Conservation (phyloP, 1,139 yeast genomes). For the Eremothecium coryli region DNA sequence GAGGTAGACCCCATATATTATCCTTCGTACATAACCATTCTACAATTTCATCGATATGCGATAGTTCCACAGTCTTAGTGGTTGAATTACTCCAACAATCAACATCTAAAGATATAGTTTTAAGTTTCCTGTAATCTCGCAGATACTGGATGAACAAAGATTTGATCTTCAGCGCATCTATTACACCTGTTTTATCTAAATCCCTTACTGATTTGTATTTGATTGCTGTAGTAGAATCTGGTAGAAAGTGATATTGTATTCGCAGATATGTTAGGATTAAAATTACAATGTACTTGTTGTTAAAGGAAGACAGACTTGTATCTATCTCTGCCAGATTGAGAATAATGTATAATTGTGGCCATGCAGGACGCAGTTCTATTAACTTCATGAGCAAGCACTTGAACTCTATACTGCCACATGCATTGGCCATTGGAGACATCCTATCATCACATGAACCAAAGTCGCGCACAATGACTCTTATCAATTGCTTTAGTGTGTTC, state of each 20-base stretch:
- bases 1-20: slow-evolving; percentile 30
- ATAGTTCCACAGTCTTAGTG: slow-evolving; percentile 12
- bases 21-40: slow-evolving; percentile 21
- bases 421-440: slow-evolving; percentile 13
- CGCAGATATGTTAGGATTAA: slow-evolving; percentile 25
- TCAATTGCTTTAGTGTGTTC: slow-evolving; percentile 19
- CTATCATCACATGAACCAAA: slow-evolving; percentile 19
- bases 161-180: slow-evolving; percentile 9
- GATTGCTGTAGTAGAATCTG: slow-evolving; percentile 8
- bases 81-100: slow-evolving; percentile 26
- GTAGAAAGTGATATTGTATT: slow-evolving; percentile 24
- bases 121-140: slow-evolving; percentile 26
- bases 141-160: slow-evolving; percentile 15
- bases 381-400: slow-evolving; percentile 28
- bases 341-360: slow-evolving; percentile 21
- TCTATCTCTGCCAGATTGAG: slow-evolving; percentile 9
- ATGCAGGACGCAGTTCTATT: slow-evolving; percentile 26
- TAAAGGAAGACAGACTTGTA: slow-evolving; percentile 11
- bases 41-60: slow-evolving; percentile 28
- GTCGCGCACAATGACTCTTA: slow-evolving; percentile 20
- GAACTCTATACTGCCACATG: slow-evolving; percentile 28
- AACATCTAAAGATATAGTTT: slow-evolving; percentile 17
- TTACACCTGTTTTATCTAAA: slow-evolving; percentile 6
- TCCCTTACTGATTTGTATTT: slow-evolving; percentile 4
- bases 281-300: slow-evolving; percentile 26